Percentiles rank a stretch among this genome's conserved stretches.
Conservation (phyloP, 1,139 yeast species). For the Saccharomycopsis crataegensis region DNA sequence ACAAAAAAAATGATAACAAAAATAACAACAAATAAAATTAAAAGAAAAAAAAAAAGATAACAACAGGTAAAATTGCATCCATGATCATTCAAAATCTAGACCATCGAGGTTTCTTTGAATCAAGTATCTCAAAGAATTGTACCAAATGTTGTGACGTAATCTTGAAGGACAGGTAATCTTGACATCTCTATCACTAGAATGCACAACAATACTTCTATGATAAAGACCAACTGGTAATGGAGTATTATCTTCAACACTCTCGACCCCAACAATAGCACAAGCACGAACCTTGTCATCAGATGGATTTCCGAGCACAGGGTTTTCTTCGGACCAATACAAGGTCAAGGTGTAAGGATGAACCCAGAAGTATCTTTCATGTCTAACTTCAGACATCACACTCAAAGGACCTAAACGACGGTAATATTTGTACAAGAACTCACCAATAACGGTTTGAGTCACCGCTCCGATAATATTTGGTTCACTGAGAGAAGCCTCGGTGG, state of each 20-base stretch:
- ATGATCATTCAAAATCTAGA: conserved; percentile 5
- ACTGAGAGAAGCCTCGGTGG: conserved; percentile 62
- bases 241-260: conserved; percentile 75
- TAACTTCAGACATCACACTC: conserved; percentile 63
- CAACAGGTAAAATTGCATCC: too few species aligned
- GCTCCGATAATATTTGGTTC: conserved; percentile 79
- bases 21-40: too few species aligned
- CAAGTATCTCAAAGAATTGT: conserved; percentile 71
- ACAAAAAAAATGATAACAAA: too few species aligned
- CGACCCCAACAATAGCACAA: conserved; percentile 73
- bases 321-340: conserved; percentile 79
- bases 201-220: conserved; percentile 75
- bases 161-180: conserved; percentile 85
- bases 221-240: conserved; percentile 88
- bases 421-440: conserved; percentile 84
- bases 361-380: conserved; percentile 96
- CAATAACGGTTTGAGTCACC: conserved; percentile 86
- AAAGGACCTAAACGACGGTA: conserved; percentile 72
- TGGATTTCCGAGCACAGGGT: conserved; percentile 72
- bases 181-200: conserved; percentile 59
- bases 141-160: conserved; percentile 89
- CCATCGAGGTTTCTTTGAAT: conserved; percentile 33
- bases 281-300: conserved; percentile 63
- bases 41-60: too few species aligned
- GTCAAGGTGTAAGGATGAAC: conserved; percentile 91